Evolutionary conservation across 208 protist species (phyloP).

Genomic region (Trypanosomatidae sp.): DNA sequence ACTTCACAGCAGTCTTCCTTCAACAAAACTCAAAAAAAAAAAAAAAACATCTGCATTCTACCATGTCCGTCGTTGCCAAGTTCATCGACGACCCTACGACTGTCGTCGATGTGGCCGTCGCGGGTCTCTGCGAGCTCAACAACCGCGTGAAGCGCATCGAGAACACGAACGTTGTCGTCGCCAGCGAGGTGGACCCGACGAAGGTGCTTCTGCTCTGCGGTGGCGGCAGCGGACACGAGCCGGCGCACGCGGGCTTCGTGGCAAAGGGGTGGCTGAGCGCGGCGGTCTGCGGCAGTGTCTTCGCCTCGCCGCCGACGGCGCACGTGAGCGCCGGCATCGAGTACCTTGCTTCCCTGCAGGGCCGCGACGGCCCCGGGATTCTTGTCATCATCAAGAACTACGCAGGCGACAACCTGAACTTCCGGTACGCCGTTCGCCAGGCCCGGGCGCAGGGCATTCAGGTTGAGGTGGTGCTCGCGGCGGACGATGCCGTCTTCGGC

Average conservation of each 20-base stretch:
- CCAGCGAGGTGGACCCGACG: constrained; percentile 29
- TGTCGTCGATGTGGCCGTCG: constrained; percentile 43
- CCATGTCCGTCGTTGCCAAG: too few species aligned
- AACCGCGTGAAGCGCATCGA: constrained; percentile 34
- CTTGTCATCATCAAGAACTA: constrained; percentile 95
- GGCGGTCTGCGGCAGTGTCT: constrained; percentile 89
- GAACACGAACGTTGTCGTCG: constrained; percentile 54
- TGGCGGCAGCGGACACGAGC: constrained; percentile 92
- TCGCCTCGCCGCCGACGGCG: constrained; percentile 73
- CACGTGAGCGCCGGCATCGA: constrained; percentile 83
- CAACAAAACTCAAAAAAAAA: too few species aligned
- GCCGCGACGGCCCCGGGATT: constrained; percentile 46
- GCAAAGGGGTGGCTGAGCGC: constrained; percentile 89
- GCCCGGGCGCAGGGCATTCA: constrained; percentile 43
- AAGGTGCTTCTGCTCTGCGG: constrained; percentile 81
- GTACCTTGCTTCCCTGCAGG: constrained; percentile 45
- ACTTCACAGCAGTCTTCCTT: too few species aligned
- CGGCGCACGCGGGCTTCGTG: constrained; percentile 84
- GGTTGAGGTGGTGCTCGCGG: constrained; percentile 78
- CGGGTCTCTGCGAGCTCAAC: constrained; percentile 37
- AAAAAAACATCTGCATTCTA: too few species aligned
- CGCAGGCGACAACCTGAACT: constrained; percentile 90
- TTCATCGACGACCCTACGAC: constrained; percentile 50
- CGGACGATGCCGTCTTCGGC: constrained; percentile 83
- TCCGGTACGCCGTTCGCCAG: constrained; percentile 80